These are phyloP conservation scores for Chimonanthus salicifolius DNA, from an alignment of 164 flowering plant genomes.

Conservation along the genomic window DNA sequence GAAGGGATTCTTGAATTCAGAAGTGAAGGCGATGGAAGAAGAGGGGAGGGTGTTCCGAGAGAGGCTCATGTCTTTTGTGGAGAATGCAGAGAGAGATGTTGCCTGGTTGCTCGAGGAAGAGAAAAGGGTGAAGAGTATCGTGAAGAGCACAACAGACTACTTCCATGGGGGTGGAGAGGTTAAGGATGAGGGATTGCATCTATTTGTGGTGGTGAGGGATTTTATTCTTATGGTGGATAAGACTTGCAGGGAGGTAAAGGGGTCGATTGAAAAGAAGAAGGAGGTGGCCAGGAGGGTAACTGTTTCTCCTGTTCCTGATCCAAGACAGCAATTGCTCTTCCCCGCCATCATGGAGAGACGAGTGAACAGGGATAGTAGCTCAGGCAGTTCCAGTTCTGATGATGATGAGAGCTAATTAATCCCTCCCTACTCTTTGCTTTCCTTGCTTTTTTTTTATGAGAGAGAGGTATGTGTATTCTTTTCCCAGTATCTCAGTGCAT, in stretches of 20 bases:
- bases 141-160: slow-evolving; percentile 77
- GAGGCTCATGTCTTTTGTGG: slow-evolving; percentile 31
- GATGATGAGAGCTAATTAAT: slow-evolving; percentile 26
- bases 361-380: slow-evolving; percentile 11
- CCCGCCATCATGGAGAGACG: slow-evolving; percentile 46
- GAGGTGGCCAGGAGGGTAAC: too few species aligned
- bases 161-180: slow-evolving; percentile 73
- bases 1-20: slow-evolving; percentile 47
- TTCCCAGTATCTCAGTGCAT: too few species aligned
- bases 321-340: slow-evolving; percentile 36
- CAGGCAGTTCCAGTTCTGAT: slow-evolving; percentile 38
- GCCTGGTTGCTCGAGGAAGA: slow-evolving; percentile 58
- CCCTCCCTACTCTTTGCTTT: slow-evolving; percentile 5
- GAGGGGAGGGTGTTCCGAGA: slow-evolving; percentile 38
- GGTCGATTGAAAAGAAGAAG: background rate
- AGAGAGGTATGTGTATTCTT: slow-evolving; percentile 1
- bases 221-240: slow-evolving; percentile 72
- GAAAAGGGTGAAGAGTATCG: slow-evolving; percentile 67
- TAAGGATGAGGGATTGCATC: slow-evolving; percentile 77
- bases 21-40: slow-evolving; percentile 40
- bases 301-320: slow-evolving; percentile 23
- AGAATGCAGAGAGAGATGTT: slow-evolving; percentile 60
- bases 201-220: slow-evolving; percentile 77
- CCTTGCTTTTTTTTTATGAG: background rate
- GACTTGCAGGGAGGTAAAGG: slow-evolving; percentile 60